phyloP scores from a whole-genome alignment of 805 yeast species.

The Hanseniaspora lindneri region DNA sequence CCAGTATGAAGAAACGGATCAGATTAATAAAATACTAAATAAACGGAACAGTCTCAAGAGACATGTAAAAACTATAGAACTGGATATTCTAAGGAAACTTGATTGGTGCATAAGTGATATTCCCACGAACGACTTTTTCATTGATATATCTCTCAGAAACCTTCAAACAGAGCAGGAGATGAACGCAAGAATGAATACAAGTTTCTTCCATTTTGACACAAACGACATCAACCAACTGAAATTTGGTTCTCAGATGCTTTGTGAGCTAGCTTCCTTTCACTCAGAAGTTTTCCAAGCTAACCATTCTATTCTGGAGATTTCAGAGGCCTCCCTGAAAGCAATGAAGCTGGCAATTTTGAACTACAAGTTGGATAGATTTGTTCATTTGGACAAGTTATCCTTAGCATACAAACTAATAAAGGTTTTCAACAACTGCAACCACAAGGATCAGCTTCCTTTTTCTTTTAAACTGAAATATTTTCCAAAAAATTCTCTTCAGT shows the following conservation, averaged over 20 bases:
- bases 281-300: constrained; percentile 37
- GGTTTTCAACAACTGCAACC: constrained; percentile 5
- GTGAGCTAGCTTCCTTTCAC: constrained; percentile 57
- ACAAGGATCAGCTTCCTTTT: constrained; percentile 22
- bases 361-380: constrained; percentile 8
- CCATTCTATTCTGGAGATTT: constrained; percentile 35
- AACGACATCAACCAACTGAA: constrained; percentile 37
- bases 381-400: background rate
- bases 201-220: constrained; percentile 20
- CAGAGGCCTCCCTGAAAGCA: constrained; percentile 41
- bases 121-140: constrained; percentile 52
- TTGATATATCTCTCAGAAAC: constrained; percentile 41
- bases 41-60: constrained; percentile 25
- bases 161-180: constrained; percentile 15
- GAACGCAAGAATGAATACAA: constrained; percentile 17
- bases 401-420: background rate
- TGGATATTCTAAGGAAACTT: constrained; percentile 49
- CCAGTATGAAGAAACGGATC: constrained; percentile 5
- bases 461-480: constrained; percentile 27
- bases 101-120: constrained; percentile 49
- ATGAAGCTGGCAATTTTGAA: constrained; percentile 36
- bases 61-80: constrained; percentile 50
- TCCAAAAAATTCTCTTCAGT: constrained; percentile 11
- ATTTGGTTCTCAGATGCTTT: constrained; percentile 46
- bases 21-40: constrained; percentile 1